Percentiles rank a stretch among this genome's conserved stretches.
phyloP scores from a whole-genome alignment of 2,329 filamentous ascomycete genomes.

The Hypoxylon sp. region DNA sequence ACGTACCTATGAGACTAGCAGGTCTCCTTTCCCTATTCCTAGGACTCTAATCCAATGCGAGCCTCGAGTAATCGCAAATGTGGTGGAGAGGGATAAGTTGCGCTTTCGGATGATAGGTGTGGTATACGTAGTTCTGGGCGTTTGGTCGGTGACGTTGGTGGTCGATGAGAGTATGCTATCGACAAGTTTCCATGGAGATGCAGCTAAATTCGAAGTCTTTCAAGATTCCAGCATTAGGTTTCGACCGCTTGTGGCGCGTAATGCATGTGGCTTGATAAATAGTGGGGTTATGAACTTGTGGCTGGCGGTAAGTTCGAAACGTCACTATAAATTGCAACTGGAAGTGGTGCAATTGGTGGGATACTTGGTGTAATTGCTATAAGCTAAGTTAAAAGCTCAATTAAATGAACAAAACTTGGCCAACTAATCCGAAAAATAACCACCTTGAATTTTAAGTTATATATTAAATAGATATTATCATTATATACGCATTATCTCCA shows the following conservation, averaged over 20 bases:
- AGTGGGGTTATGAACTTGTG: constrained; percentile 3
- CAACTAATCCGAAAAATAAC: no score
- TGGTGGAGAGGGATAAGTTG: neutral
- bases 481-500: no score
- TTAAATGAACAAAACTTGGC: no score
- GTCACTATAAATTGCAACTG: neutral
- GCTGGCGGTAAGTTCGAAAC: neutral
- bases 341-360: no score
- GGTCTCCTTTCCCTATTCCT: constrained; percentile 40
- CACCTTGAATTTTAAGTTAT: no score
- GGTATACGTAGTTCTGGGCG: neutral
- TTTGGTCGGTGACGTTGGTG: constrained; percentile 1
- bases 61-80: neutral
- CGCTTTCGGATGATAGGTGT: neutral
- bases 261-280: neutral
- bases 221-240: constrained; percentile 2
- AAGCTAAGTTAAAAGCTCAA: no score
- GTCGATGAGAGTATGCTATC: constrained; percentile 10
- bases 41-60: neutral
- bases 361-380: no score
- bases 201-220: constrained; percentile 14
- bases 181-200: constrained; percentile 21
- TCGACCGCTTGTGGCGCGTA: constrained; percentile 16
- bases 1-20: constrained; percentile 67
- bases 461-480: no score